A percentile compares a stretch with the other conserved stretches of the same genome.
Evolutionary conservation across 2,329 filamentous ascomycete genomes (phyloP).

Genomic region (Colletotrichum australisinense): DNA sequence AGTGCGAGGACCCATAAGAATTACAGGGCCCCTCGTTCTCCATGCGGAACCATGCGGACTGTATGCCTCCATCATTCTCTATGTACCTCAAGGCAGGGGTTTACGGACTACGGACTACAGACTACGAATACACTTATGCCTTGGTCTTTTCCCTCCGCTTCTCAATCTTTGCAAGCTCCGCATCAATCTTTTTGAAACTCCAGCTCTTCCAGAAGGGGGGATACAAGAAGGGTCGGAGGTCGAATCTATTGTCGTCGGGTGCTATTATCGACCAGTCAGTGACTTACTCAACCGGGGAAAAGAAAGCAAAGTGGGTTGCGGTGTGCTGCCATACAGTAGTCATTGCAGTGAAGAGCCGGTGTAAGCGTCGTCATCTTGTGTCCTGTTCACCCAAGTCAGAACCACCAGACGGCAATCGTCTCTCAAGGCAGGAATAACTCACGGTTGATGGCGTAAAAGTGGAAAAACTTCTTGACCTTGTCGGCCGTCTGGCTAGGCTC

Average conservation of each 20-base stretch:
- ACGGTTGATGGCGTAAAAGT: slow-evolving; percentile 69
- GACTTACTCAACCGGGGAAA: neutral
- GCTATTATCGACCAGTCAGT: slow-evolving; percentile 25
- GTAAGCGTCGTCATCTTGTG: slow-evolving; percentile 37
- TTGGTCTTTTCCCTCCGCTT: slow-evolving; percentile 35
- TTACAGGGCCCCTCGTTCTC: too few species aligned
- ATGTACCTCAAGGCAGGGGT: too few species aligned
- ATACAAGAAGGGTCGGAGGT: slow-evolving; percentile 42
- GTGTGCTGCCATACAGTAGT: slow-evolving; percentile 26
- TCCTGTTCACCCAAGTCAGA: slow-evolving; percentile 9
- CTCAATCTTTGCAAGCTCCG: slow-evolving; percentile 47
- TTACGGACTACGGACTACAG: neutral
- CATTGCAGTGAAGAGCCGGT: slow-evolving; percentile 35
- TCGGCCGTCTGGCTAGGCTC: slow-evolving; percentile 54
- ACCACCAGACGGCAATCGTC: neutral
- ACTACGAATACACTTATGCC: neutral
- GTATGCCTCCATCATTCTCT: too few species aligned
- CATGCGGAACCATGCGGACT: too few species aligned
- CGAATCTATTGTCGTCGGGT: slow-evolving; percentile 44
- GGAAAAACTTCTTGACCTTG: slow-evolving; percentile 56
- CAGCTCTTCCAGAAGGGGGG: slow-evolving; percentile 47
- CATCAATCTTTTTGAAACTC: slow-evolving; percentile 54
- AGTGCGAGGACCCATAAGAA: neutral
- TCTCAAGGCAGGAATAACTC: neutral
- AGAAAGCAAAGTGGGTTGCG: neutral